A percentile compares a stretch with the other conserved stretches of the same genome.
phyloP scores from a whole-genome alignment of 2,329 filamentous ascomycete species.

The Epichloe elymi region DNA sequence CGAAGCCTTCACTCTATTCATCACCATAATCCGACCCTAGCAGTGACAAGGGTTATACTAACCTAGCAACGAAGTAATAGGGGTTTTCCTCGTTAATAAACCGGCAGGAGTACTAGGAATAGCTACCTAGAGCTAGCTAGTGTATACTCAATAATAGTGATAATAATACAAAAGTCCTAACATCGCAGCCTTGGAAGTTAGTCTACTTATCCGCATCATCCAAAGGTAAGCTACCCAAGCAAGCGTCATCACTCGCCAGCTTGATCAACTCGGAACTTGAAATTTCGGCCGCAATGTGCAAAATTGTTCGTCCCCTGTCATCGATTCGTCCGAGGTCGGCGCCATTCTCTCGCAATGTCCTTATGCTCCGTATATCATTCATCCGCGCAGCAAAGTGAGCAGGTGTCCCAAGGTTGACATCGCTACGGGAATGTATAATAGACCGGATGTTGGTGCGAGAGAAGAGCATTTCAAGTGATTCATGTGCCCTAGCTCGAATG shows the following conservation, averaged over 20 bases:
- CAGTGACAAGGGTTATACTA: no score
- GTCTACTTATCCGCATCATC: no score
- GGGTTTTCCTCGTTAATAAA: no score
- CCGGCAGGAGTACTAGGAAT: no score
- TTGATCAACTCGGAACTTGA: background rate
- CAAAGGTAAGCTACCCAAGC: no score
- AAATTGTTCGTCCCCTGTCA: background rate
- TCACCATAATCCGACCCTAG: no score
- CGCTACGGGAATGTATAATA: background rate
- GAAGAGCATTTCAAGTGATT: background rate
- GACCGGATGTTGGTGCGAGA: background rate
- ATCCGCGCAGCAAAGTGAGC: background rate
- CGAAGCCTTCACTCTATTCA: no score
- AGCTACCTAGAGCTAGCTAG: no score
- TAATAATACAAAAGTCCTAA: no score
- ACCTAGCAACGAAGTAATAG: no score
- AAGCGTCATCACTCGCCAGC: background rate
- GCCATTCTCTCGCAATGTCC: background rate
- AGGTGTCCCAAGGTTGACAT: conserved; percentile 1
- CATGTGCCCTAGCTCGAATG: background rate
- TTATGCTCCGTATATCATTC: background rate
- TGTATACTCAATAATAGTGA: no score
- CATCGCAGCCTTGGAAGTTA: no score
- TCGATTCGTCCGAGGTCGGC: background rate
- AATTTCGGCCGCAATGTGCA: background rate